phyloP scores from a whole-genome alignment of 768 basidiomycete genomes.

The Heimioporus sp. region DNA sequence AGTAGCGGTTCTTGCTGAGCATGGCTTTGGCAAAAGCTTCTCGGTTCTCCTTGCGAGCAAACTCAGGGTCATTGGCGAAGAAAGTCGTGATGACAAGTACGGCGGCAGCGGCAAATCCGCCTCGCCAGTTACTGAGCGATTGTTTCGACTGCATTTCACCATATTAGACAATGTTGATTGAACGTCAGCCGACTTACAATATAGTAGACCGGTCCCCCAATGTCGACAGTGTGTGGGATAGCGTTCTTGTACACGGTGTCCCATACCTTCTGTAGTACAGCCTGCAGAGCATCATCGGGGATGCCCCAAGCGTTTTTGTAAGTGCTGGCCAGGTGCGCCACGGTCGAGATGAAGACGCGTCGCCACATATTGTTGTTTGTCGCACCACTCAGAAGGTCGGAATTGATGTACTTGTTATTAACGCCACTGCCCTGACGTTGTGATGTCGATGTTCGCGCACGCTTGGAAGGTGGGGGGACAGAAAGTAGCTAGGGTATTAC shows the following conservation, averaged over 20 bases:
- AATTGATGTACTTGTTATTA: conserved; percentile 7
- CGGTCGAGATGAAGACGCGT: conserved; percentile 1
- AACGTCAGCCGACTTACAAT: too few relatives aligned
- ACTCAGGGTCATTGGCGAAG: too few relatives aligned
- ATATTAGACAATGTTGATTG: too few relatives aligned
- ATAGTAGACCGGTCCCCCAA: too few relatives aligned
- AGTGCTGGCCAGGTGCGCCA: conserved; percentile 3
- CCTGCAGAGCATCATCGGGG: background rate
- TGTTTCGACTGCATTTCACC: too few relatives aligned
- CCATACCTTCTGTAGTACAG: conserved; percentile 7
- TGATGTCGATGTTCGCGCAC: background rate
- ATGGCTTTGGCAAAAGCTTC: too few relatives aligned
- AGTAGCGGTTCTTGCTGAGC: too few relatives aligned
- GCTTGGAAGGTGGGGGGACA: background rate
- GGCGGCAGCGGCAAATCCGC: too few relatives aligned
- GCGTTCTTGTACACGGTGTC: background rate
- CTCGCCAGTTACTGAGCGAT: too few relatives aligned
- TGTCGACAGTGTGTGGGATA: too few relatives aligned
- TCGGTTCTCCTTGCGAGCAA: too few relatives aligned
- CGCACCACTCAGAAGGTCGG: conserved; percentile 3
- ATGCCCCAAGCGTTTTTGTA: conserved; percentile 9
- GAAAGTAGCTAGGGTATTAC: background rate
- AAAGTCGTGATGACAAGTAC: too few relatives aligned
- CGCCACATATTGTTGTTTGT: conserved; percentile 2
- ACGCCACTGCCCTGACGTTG: background rate